These are phyloP conservation scores for Aschersonia sp. DNA, from an alignment of 2,329 filamentous ascomycete genomes.

Conservation along the genomic window DNA sequence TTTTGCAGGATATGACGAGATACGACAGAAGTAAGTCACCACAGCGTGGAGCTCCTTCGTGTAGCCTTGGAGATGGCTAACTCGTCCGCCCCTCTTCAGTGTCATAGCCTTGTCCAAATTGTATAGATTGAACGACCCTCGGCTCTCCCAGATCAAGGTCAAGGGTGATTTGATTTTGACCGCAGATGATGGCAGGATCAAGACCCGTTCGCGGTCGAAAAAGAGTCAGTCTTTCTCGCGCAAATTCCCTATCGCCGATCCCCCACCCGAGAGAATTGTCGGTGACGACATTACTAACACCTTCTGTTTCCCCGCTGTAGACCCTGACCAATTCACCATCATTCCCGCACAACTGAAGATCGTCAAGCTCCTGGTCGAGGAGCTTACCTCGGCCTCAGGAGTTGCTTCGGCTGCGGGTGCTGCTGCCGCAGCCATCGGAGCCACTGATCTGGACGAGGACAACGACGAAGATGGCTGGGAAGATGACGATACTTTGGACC, in stretches of 20 bases:
- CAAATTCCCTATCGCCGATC: no score
- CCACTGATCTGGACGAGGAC: slow-evolving; percentile 44
- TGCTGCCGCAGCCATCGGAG: slow-evolving; percentile 46
- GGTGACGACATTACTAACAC: not conserved
- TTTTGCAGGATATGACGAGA: slow-evolving; percentile 97
- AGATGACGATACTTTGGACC: slow-evolving; percentile 62
- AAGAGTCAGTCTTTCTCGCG: slow-evolving; percentile 40
- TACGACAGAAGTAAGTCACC: slow-evolving; percentile 70
- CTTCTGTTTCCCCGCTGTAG: slow-evolving; percentile 19
- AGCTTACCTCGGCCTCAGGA: slow-evolving; percentile 58
- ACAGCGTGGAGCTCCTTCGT: no score
- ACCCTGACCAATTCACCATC: slow-evolving; percentile 80
- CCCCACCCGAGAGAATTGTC: no score
- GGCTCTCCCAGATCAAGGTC: slow-evolving; percentile 65
- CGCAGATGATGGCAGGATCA: slow-evolving; percentile 62
- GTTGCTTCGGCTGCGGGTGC: slow-evolving; percentile 42
- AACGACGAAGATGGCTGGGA: slow-evolving; percentile 80
- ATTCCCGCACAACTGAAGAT: slow-evolving; percentile 88
- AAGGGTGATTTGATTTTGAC: slow-evolving; percentile 83
- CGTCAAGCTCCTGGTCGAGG: slow-evolving; percentile 86
- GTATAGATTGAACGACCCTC: slow-evolving; percentile 72
- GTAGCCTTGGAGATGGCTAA: not conserved
- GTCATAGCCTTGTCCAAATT: slow-evolving; percentile 88
- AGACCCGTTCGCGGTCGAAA: slow-evolving; percentile 83
- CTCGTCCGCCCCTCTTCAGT: slow-evolving; percentile 28